phyloP scores from a whole-genome alignment of 2,329 filamentous ascomycete species.

The Ophiostoma australiae region DNA sequence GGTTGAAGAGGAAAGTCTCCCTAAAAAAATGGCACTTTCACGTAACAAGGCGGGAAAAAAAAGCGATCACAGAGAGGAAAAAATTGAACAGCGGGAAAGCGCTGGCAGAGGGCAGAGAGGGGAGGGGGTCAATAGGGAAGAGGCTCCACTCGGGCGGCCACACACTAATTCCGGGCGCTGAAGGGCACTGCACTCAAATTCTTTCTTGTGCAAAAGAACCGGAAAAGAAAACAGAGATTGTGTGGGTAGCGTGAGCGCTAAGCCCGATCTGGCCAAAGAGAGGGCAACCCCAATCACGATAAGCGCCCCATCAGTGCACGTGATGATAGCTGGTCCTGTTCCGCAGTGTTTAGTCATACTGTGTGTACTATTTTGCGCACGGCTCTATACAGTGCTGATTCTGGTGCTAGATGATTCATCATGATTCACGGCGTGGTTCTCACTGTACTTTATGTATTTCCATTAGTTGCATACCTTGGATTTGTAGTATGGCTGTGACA shows the following conservation, averaged over 20 bases:
- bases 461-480: background rate
- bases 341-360: background rate
- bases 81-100: slow-evolving; percentile 19
- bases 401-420: background rate
- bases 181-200: slow-evolving; percentile 18
- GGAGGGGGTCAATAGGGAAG: slow-evolving; percentile 16
- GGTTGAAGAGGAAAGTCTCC: slow-evolving; percentile 10
- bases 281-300: slow-evolving; percentile 27
- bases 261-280: slow-evolving; percentile 21
- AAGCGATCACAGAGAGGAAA: slow-evolving; percentile 19
- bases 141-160: slow-evolving; percentile 17
- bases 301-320: slow-evolving; percentile 20
- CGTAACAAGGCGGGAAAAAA: slow-evolving; percentile 20
- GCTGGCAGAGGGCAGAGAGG: slow-evolving; percentile 4
- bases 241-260: slow-evolving; percentile 25
- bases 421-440: background rate
- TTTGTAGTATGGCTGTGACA: background rate
- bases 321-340: slow-evolving; percentile 8
- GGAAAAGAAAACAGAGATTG: slow-evolving; percentile 21
- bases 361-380: background rate
- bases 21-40: slow-evolving; percentile 20
- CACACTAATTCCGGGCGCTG: slow-evolving; percentile 23
- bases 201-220: slow-evolving; percentile 19
- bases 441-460: too few relatives aligned
- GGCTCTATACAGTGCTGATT: slow-evolving; percentile 12